Conservation (phyloP, 441 rosid species). For the Gossypium armourianum region DNA sequence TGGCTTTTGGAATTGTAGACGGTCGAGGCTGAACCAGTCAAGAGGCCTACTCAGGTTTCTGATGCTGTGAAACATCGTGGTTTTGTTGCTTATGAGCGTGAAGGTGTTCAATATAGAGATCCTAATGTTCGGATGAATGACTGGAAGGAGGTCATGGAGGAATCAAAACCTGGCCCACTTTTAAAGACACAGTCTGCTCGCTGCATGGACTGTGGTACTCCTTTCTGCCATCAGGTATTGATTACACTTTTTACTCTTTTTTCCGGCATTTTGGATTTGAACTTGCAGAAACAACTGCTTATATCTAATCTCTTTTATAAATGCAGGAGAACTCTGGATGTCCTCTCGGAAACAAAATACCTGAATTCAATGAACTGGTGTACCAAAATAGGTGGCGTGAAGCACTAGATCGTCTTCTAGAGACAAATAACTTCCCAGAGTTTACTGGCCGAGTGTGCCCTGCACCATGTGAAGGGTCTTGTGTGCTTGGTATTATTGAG, state of each 20-base stretch:
- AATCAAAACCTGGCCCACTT: constrained; percentile 71
- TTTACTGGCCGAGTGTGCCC: constrained; percentile 98
- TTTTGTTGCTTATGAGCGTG: constrained; percentile 83
- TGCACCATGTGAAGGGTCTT: constrained; percentile 99
- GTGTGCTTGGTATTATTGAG: constrained; percentile 98
- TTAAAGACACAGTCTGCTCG: constrained; percentile 92
- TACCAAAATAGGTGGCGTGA: constrained; percentile 98
- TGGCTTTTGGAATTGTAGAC: constrained; percentile 25
- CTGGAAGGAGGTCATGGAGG: constrained; percentile 91
- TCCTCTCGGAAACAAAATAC: constrained; percentile 98
- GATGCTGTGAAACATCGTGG: constrained; percentile 79
- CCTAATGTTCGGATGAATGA: constrained; percentile 76
- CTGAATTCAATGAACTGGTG: constrained; percentile 97
- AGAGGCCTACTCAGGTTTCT: constrained; percentile 57
- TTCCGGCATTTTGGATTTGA: background rate
- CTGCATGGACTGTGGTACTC: constrained; percentile 99
- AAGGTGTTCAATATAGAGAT: constrained; percentile 83
- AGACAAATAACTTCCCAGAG: constrained; percentile 97
- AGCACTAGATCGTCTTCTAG: constrained; percentile 84
- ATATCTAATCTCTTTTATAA: background rate
- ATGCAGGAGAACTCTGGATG: constrained; percentile 94
- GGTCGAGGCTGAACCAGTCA: constrained; percentile 29
- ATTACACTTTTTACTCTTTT: background rate
- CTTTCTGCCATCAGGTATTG: constrained; percentile 94
- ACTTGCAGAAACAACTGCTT: background rate